Percentiles rank a stretch among this genome's conserved stretches.
These are phyloP conservation scores for Oxytropis ochrocephala DNA, from an alignment of 306 rosid genomes.

Conservation along the genomic window DNA sequence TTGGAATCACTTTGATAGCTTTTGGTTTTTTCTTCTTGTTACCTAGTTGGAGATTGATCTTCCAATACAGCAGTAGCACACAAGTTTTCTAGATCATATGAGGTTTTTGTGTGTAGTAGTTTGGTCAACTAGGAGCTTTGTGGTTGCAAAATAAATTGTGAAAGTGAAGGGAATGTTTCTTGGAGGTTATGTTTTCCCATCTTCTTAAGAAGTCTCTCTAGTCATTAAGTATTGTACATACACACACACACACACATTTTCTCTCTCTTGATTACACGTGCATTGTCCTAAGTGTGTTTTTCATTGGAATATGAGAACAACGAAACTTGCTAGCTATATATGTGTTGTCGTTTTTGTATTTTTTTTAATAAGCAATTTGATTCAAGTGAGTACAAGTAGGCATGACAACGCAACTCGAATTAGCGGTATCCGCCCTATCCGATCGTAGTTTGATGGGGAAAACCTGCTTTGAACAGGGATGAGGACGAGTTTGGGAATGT, in stretches of 20 bases:
- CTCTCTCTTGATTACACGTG: conserved; percentile 41
- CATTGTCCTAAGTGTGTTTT: conserved; percentile 34
- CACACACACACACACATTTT: conserved; percentile 18
- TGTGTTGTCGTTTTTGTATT: too few species aligned
- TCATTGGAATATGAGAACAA: conserved; percentile 7
- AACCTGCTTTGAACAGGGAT: too few species aligned
- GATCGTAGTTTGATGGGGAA: too few species aligned
- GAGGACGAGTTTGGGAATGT: too few species aligned
- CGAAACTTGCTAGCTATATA: too few species aligned
- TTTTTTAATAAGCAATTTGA: too few species aligned
- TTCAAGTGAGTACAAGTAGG: too few species aligned
- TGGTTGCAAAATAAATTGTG: conserved; percentile 26
- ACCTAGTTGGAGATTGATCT: not conserved
- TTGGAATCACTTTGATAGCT: not conserved
- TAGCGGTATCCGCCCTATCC: too few species aligned
- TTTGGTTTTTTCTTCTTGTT: not conserved
- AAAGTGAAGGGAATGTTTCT: conserved; percentile 39
- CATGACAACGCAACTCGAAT: too few species aligned
- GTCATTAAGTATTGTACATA: conserved; percentile 11
- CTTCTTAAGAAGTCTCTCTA: conserved; percentile 33
- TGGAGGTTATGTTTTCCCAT: conserved; percentile 26
- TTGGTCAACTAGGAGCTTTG: conserved; percentile 44
- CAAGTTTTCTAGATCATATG: not conserved
- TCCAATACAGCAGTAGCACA: too few species aligned
- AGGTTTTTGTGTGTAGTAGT: not conserved